These are phyloP conservation scores for Pseudognaphalium luteoalbum DNA, from an alignment of 129 eudicot species.

Conservation along the genomic window DNA sequence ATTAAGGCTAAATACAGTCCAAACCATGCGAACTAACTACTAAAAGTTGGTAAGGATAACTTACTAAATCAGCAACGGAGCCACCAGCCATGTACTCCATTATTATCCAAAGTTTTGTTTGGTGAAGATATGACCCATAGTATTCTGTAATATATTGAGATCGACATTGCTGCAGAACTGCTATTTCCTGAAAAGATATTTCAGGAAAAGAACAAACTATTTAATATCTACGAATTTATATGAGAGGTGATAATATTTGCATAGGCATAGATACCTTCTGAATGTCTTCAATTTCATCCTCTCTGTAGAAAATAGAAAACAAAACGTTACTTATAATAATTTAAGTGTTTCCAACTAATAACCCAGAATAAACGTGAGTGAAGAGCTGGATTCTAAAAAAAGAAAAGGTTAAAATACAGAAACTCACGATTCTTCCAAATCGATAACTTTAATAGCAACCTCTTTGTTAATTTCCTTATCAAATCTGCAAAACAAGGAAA, in stretches of 20 bases:
- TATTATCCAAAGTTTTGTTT: conserved; percentile 94
- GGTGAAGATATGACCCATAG: conserved; percentile 81
- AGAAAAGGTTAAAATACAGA: conserved; percentile 15
- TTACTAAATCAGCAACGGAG: conserved; percentile 95
- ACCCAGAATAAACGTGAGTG: background rate
- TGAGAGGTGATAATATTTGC: background rate
- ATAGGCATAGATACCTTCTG: conserved; percentile 62
- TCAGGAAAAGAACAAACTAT: background rate
- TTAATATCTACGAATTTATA: conserved; percentile 14
- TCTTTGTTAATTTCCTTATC: conserved; percentile 82
- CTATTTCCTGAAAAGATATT: conserved; percentile 73
- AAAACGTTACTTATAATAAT: background rate
- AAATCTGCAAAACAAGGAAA: conserved; percentile 60
- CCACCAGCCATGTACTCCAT: conserved; percentile 99
- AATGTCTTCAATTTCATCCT: conserved; percentile 98
- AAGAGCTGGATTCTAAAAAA: background rate
- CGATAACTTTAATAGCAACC: conserved; percentile 95
- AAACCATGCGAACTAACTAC: background rate
- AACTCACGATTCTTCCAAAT: conserved; percentile 98
- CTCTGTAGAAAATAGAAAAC: conserved; percentile 52
- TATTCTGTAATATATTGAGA: conserved; percentile 94
- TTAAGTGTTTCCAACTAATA: conserved; percentile 6
- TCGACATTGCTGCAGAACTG: conserved; percentile 89
- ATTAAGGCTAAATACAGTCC: background rate
- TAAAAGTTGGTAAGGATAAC: conserved; percentile 35